Conservation (phyloP, 768 basidiomycete species). For the Mycena leptocephala region DNA sequence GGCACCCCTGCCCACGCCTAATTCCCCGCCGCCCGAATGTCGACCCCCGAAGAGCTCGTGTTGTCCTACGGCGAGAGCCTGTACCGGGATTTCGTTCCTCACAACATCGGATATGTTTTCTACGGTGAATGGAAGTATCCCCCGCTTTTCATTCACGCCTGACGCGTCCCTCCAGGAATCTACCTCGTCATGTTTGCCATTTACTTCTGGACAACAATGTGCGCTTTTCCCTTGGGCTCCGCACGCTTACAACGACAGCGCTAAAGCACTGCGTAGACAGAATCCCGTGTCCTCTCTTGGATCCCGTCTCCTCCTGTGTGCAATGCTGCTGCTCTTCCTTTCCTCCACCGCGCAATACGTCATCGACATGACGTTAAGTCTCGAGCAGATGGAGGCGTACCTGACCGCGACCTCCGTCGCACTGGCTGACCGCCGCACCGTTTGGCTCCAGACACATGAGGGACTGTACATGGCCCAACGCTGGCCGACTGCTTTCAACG, state of each 20-base stretch:
- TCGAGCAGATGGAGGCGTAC: conserved; percentile 10
- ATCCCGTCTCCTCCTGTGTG: neutral
- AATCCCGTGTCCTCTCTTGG: neutral
- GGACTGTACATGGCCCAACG: neutral
- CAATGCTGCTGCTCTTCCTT: conserved; percentile 24
- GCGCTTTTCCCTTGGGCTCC: neutral
- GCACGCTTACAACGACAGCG: neutral
- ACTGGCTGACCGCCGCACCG: neutral
- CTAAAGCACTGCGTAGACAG: neutral
- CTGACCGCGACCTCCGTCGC: conserved; percentile 12
- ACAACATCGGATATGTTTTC: conserved; percentile 12
- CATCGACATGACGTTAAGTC: conserved; percentile 3
- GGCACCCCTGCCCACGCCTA: neutral
- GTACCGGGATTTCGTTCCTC: conserved; percentile 12
- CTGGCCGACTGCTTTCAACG: conserved; percentile 9
- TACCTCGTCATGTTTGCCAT: conserved; percentile 16
- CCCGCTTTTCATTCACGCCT: neutral
- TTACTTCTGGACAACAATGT: conserved; percentile 13
- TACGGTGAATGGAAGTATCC: conserved; percentile 1
- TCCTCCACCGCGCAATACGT: conserved; percentile 25
- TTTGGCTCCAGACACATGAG: neutral
- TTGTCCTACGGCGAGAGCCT: conserved; percentile 3
- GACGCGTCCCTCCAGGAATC: conserved; percentile 16
- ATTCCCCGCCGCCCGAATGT: neutral
- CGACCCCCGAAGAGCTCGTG: conserved; percentile 8